Evolutionary conservation across 2,329 filamentous ascomycete species (phyloP), one percentile per base, ranked within the genome.

Genomic region (Didymosphaeria variabile): DNA sequence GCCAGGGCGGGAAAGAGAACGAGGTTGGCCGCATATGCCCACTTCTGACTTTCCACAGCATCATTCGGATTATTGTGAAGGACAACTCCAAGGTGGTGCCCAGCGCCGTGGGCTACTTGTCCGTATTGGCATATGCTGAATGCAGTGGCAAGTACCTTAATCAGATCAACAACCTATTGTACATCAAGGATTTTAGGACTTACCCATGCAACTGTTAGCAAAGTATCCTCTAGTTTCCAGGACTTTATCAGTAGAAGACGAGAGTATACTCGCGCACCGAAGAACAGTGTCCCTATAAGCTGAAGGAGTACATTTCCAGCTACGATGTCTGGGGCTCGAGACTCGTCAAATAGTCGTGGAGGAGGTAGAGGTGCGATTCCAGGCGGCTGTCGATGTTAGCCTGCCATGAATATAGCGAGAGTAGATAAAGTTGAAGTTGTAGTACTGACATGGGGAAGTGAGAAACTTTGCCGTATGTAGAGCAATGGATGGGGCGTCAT

Each of bases 71-170:
- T 54, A 26, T 59, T 32, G 5, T 59, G 44, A 5, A 45, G 32
- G 19, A 51, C 38, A 7, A 61, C 61, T 9, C 50, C 36, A 13
- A 59, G 38, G 53, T 71, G 69, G 17, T 63, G 64, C 17, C 69
- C 69, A 15, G 57, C 57, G 23, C 69, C 69, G 38, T 67, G 58
- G 10, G 55, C 50, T 13, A 71, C 61, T 38, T 68, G 66, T 10
- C 64, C 69, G 29, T 71, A 71, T 47, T 70, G 66, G 47, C 69
- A 70, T 19, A 64, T 50, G 40, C 60, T 67, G 29, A 62, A 71
- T 21, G 55, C 66, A 19, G 63, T 68, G n/a, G 61, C 63, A 19
- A 62, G 52, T 7, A 68, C 10, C 68, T 69, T 36, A 4, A 4
- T 1, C 4, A 21, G 3, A 21, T 45, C 13, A 47, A 31, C 26